Percentiles rank a stretch among this genome's conserved stretches.
phyloP scores from a whole-genome alignment of 768 basidiomycete genomes.

The Hortiboletus campestris region DNA sequence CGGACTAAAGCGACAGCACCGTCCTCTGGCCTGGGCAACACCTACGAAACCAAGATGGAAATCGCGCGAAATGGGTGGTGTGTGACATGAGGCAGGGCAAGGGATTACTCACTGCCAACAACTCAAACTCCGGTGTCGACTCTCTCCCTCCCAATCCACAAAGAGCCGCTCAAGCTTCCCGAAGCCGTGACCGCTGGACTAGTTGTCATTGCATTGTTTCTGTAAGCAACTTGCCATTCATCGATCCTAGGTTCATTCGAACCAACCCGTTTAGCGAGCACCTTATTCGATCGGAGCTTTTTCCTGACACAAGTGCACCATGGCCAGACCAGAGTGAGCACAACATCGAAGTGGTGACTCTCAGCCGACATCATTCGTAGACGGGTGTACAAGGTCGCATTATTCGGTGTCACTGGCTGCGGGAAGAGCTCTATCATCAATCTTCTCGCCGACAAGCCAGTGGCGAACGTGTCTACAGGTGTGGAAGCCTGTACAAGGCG shows the following conservation, averaged over 20 bases:
- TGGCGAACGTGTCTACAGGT: slow-evolving; percentile 30
- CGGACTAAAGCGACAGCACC: not conserved
- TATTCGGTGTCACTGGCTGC: slow-evolving; percentile 30
- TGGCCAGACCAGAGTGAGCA: slow-evolving; percentile 18
- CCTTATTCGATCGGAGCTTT: not conserved
- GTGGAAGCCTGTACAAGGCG: slow-evolving; percentile 36
- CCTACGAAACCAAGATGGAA: slow-evolving; percentile 13
- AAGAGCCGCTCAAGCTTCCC: not conserved
- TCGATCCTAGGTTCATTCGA: not conserved
- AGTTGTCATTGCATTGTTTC: not conserved
- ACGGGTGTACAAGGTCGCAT: slow-evolving; percentile 22
- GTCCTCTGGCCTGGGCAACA: not conserved
- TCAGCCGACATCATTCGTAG: slow-evolving; percentile 11
- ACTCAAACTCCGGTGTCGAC: not conserved
- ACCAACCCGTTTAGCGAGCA: not conserved
- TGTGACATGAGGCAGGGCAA: slow-evolving; percentile 19
- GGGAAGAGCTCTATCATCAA: slow-evolving; percentile 34
- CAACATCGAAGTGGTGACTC: not conserved
- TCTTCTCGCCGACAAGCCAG: slow-evolving; percentile 23
- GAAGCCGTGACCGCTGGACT: not conserved
- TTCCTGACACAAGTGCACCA: not conserved
- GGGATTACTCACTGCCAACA: slow-evolving; percentile 2
- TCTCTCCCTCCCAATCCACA: not conserved
- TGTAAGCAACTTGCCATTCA: slow-evolving; percentile 7
- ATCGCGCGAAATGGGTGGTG: slow-evolving; percentile 5